phyloP scores from a whole-genome alignment of 2,329 filamentous ascomycete species.

The Herpotrichia juniperi region DNA sequence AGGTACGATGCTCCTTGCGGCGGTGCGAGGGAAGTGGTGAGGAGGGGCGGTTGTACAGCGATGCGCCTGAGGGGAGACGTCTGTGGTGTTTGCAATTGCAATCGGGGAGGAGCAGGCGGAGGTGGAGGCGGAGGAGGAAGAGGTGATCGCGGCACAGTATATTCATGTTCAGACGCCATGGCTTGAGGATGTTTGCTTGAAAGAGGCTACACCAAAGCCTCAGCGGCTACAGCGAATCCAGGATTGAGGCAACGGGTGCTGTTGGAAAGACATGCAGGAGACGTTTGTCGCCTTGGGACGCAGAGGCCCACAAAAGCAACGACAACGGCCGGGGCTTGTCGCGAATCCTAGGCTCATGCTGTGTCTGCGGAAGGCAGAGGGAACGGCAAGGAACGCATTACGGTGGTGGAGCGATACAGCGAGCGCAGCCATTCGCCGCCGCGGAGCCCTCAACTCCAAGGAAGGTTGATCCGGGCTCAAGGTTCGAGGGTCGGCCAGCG shows the following conservation, averaged over 20 bases:
- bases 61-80: conserved; percentile 41
- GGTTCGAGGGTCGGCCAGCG: conserved; percentile 7
- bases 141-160: conserved; percentile 27
- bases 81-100: conserved; percentile 24
- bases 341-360: conserved; percentile 22
- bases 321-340: conserved; percentile 14
- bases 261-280: conserved; percentile 16
- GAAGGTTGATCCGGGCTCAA: conserved; percentile 11
- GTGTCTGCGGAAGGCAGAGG: conserved; percentile 4
- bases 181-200: conserved; percentile 18
- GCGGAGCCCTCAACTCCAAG: conserved; percentile 1
- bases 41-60: conserved; percentile 49
- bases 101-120: conserved; percentile 11
- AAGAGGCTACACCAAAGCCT: conserved; percentile 29
- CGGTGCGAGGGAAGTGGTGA: conserved; percentile 49
- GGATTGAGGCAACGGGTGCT: conserved; percentile 15
- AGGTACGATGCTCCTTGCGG: conserved; percentile 36
- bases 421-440: conserved; percentile 15
- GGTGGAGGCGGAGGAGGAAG: conserved; percentile 26
- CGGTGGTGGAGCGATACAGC: conserved; percentile 6
- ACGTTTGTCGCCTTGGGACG: conserved; percentile 14
- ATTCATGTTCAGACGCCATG: conserved; percentile 33
- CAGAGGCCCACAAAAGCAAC: conserved; percentile 22
- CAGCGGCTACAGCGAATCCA: conserved; percentile 38
- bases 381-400: conserved; percentile 7